Evolutionary conservation across 1,139 yeast species (phyloP), one percentile per base, ranked within the genome.

Genomic region (Geotrichum cucujoidarum): DNA sequence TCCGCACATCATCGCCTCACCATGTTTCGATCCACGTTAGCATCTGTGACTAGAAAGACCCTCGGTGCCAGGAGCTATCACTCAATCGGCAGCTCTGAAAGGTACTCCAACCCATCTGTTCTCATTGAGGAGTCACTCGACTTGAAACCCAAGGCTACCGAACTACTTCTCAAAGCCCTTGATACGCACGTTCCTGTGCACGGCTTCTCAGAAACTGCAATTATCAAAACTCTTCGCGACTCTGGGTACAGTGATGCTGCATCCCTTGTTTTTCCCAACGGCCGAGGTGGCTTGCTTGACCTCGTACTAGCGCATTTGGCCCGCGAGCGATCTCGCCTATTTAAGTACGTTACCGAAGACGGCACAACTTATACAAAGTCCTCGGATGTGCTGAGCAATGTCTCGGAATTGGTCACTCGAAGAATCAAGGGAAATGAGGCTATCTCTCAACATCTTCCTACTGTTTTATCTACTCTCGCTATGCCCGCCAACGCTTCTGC

Each of bases 181-280:
- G 49, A 50, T 31, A 43, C 38, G 21, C 46, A 50, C 20, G 85
- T 90, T 24, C 95, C 95, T 1, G 58, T 66, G 45, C 71, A 67
- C 50, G 97, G 97, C 1, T 88, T 92, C 64, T 69, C 75, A 50
- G 75, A 76, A 39, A 64, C 68, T 35, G 80, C 95, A 11, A 70
- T 92, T 6, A 70, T 77, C 1, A 67, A 73, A 37, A 85, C 94
- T 3, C 72, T 83, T 6, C 72, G 80, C 33, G 81, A 79, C 6
- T 66, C 80, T 57, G 78, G 81, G 1, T 76, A 81, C 57, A 74
- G 81, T 5, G 89, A 86, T 53, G 77, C 88, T n/a, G 72, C 86
- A 37, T 76, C 75, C 39, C 76, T 83, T 1, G 71, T 81, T 2
- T 76, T 87, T 67, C 67, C 83, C 52, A 69, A 74, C 63, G 45